phyloP scores from a whole-genome alignment of 305 asterid species.

The Fraxinus sp. region DNA sequence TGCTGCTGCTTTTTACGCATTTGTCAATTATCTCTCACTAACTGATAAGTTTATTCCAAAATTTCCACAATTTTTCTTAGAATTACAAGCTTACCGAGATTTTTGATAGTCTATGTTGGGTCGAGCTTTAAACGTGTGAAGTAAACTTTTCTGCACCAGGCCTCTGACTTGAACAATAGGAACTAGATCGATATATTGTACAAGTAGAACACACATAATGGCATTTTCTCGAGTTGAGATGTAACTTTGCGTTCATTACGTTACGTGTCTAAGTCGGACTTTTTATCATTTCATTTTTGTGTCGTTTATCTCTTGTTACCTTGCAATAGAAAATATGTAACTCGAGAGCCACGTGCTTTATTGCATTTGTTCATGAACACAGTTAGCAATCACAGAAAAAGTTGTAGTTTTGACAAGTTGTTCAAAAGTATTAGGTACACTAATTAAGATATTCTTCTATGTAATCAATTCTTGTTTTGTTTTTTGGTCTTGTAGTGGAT shows the following conservation, averaged over 20 bases:
- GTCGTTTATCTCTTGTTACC: neutral
- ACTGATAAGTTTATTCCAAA: neutral
- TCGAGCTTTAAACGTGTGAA: neutral
- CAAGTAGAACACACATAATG: neutral
- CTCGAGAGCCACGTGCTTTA: neutral
- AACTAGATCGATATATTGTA: neutral
- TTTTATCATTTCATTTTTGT: neutral
- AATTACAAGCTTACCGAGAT: neutral
- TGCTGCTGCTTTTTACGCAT: constrained; percentile 6
- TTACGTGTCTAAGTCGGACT: neutral
- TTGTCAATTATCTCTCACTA: neutral
- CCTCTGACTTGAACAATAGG: neutral
- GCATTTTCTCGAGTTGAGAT: neutral
- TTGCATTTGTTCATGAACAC: neutral
- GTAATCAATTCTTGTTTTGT: neutral
- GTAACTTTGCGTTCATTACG: neutral
- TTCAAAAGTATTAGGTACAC: neutral
- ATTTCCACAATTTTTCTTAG: neutral
- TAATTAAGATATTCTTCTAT: neutral
- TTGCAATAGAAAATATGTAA: neutral
- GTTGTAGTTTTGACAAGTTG: neutral
- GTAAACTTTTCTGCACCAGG: neutral
- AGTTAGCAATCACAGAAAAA: neutral
- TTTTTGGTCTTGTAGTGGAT: constrained; percentile 40
- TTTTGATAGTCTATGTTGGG: neutral